Evolutionary conservation across 257 asterid species (phyloP).

Genomic region (Avicennia marina): DNA sequence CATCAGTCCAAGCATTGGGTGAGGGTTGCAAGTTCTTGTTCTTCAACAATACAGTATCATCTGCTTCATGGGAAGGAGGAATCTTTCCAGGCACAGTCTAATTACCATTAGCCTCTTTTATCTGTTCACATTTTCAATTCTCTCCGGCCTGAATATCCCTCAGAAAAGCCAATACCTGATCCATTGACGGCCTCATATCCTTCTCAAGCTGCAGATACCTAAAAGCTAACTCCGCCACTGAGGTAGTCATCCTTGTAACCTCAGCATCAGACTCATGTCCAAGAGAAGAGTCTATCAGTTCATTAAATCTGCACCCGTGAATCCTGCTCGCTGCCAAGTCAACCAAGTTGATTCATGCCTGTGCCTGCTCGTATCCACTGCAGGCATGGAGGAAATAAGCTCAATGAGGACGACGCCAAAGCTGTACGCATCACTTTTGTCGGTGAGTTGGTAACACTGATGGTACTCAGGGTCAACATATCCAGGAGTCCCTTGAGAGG

Average conservation of each 20-base stretch:
- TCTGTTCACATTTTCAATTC: too few species aligned
- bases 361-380: constrained; percentile 70
- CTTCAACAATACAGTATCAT: too few species aligned
- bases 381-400: constrained; percentile 71
- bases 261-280: constrained; percentile 38
- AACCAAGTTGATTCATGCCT: constrained; percentile 67
- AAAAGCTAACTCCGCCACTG: constrained; percentile 68
- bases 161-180: constrained; percentile 46
- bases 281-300: constrained; percentile 58
- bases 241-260: constrained; percentile 37
- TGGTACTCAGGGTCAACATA: constrained; percentile 87
- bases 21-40: too few species aligned
- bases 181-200: constrained; percentile 77
- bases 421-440: constrained; percentile 75
- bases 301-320: constrained; percentile 47
- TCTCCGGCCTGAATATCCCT: constrained; percentile 37
- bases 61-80: too few species aligned
- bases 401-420: constrained; percentile 81
- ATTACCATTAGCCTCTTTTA: too few species aligned
- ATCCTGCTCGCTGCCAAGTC: constrained; percentile 76
- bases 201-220: constrained; percentile 59
- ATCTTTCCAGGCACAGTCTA: too few species aligned
- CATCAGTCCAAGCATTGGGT: too few species aligned
- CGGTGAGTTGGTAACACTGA: constrained; percentile 70
- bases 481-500: constrained; percentile 94